These are phyloP conservation scores for Arthrobotrys pseudoclavata DNA, from an alignment of 2,329 filamentous ascomycete genomes.

Conservation along the genomic window DNA sequence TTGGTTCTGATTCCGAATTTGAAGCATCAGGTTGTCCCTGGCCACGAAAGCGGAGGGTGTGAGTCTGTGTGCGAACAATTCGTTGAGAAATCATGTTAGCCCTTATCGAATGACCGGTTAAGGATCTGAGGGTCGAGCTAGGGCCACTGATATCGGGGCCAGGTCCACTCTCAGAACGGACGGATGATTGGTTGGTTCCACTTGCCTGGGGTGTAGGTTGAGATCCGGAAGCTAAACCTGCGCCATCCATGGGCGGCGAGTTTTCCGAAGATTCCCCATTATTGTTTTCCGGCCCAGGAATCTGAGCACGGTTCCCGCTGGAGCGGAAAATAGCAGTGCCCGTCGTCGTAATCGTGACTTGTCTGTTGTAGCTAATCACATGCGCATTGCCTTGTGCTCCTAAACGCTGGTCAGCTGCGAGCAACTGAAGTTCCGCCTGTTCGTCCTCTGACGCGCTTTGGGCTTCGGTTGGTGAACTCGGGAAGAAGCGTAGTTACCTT, in stretches of 20 bases:
- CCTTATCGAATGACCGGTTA: neutral
- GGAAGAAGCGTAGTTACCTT: neutral
- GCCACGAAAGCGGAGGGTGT: neutral
- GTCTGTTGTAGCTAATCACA: conserved; percentile 30
- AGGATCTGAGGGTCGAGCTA: neutral
- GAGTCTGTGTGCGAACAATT: neutral
- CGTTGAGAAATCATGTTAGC: neutral
- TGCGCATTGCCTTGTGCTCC: conserved; percentile 17
- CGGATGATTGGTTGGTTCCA: neutral
- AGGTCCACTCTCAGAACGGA: no score
- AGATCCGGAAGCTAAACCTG: neutral
- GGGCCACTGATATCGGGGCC: no score
- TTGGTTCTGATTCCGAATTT: neutral
- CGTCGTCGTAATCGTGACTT: conserved; percentile 42
- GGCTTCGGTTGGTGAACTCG: no score
- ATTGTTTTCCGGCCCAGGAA: neutral
- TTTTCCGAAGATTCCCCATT: neutral
- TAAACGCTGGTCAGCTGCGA: neutral
- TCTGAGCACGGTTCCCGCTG: neutral
- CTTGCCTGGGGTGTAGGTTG: conserved; percentile 23
- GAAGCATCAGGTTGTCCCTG: neutral
- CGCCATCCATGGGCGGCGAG: neutral
- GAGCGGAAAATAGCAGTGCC: conserved; percentile 23
- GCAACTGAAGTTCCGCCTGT: neutral
- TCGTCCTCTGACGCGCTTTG: neutral